Evolutionary conservation across 495 filamentous ascomycete genomes (phyloP), one percentile per base, ranked within the genome.

Genomic region (Annulohypoxylon nitens): DNA sequence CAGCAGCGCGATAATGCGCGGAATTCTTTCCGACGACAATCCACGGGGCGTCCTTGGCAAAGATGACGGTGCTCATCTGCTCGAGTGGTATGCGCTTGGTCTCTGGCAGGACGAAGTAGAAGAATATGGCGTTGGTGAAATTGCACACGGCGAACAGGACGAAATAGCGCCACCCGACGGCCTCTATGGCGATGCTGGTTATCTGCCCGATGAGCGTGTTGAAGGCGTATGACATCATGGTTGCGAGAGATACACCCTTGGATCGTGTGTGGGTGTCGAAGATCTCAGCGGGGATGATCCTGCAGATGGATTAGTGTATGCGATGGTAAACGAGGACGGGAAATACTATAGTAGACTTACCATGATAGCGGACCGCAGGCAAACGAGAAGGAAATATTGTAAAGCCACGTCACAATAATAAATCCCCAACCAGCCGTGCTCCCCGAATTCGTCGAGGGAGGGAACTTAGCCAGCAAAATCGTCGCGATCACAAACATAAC

Each of bases 201-300:
- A 91, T 83, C 74, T 92, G 90, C 0, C 90, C 89, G 62, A 92
- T 92, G 85, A 92, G 88, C 9, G 90, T 92, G 81, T 92, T 92
- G 82, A 92, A 92, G 4, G 89, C 90, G 75, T 89, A 92, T 37
- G 83, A 86, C 30, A 79, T 83, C 88, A 91, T 90, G 2, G 88
- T 89, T 1, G 89, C 89, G 68, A 92, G 86, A 1, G 88, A 89
- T 1, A 92, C 89, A 72, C 89, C 90, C 77, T 90, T 90, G 20
- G 87, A 81, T 18, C 90, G 86, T 1, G 90, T 92, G 45, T 87
- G 84, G 3, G 89, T 92, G 76, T 92, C 90, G 79, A 92, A 92
- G 14, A 92, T 88, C 71, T 92, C 90, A 16, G 90, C 89, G 0
- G 90, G 90, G 61, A 92, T 89, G 67, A 92, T 91, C 89, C 75